A percentile compares a stretch with the other conserved stretches of the same genome.
phyloP scores from a whole-genome alignment of 1,284 basidiomycete species.

The Xanthoconium separans region DNA sequence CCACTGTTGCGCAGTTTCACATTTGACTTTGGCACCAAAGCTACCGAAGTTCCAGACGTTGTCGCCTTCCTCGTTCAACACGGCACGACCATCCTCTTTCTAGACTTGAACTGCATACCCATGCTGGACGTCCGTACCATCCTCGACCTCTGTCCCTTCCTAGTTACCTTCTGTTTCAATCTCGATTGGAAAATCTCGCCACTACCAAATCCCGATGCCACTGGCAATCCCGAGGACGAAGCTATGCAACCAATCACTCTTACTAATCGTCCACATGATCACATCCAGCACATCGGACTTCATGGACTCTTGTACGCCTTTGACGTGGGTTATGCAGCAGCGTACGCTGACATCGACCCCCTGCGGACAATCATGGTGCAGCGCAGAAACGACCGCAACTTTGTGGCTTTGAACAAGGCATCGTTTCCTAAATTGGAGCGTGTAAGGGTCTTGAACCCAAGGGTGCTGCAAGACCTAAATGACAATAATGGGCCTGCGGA shows the following conservation, averaged over 20 bases:
- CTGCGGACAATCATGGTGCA: slow-evolving; percentile 47
- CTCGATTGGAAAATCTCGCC: slow-evolving; percentile 60
- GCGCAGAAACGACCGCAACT: slow-evolving; percentile 63
- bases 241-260: slow-evolving; percentile 36
- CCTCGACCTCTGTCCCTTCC: slow-evolving; percentile 59
- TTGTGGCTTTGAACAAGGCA: slow-evolving; percentile 49
- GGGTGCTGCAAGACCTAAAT: slow-evolving; percentile 57
- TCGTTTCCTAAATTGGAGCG: slow-evolving; percentile 62
- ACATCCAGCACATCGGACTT: slow-evolving; percentile 62
- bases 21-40: slow-evolving; percentile 47
- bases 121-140: slow-evolving; percentile 53
- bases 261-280: slow-evolving; percentile 50
- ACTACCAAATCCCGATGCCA: slow-evolving; percentile 26
- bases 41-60: slow-evolving; percentile 57
- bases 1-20: slow-evolving; percentile 55
- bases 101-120: slow-evolving; percentile 62
- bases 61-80: slow-evolving; percentile 56
- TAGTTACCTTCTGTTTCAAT: slow-evolving; percentile 66
- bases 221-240: slow-evolving; percentile 32
- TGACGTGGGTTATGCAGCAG: slow-evolving; percentile 51
- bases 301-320: slow-evolving; percentile 69
- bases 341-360: slow-evolving; percentile 42
- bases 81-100: slow-evolving; percentile 53
- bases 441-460: slow-evolving; percentile 55
- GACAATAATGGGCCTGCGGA: slow-evolving; percentile 44